phyloP scores from a whole-genome alignment of 192 early-diverging fungal genomes.

The Oehlia diaphana region DNA sequence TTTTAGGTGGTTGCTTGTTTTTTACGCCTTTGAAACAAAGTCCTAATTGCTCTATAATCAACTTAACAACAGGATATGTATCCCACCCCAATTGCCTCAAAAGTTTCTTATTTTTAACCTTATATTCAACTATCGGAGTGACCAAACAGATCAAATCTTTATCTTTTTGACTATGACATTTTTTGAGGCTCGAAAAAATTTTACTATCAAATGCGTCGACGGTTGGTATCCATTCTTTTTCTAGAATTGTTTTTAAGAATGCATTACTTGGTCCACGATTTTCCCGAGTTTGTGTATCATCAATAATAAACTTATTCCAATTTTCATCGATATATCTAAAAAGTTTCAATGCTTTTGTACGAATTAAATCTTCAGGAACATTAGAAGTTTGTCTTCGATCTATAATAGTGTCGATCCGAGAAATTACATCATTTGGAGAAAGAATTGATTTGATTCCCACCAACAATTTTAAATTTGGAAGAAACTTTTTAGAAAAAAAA shows the following conservation, averaged over 20 bases:
- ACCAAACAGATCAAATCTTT: neutral
- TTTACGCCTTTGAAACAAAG: neutral
- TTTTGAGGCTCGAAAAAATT: neutral
- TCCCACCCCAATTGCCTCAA: neutral
- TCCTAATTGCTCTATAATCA: neutral
- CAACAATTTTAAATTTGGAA: neutral
- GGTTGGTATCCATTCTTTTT: neutral
- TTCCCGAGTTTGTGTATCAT: neutral
- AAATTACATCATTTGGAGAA: neutral
- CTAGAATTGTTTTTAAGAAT: neutral
- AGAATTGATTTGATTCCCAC: neutral
- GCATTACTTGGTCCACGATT: too few relatives aligned
- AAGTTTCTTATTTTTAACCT: neutral
- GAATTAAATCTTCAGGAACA: neutral
- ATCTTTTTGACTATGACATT: neutral
- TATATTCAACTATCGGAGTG: neutral
- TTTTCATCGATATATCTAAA: neutral
- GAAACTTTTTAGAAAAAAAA: neutral
- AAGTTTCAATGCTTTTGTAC: neutral
- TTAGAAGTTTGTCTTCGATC: neutral
- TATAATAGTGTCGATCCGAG: neutral
- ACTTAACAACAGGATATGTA: neutral
- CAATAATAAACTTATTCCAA: neutral
- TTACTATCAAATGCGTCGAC: neutral
- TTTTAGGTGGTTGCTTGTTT: neutral